Percentiles rank a stretch among this genome's conserved stretches.
phyloP scores from a whole-genome alignment of 1,284 basidiomycete species.

The Boletellus deceptivus region DNA sequence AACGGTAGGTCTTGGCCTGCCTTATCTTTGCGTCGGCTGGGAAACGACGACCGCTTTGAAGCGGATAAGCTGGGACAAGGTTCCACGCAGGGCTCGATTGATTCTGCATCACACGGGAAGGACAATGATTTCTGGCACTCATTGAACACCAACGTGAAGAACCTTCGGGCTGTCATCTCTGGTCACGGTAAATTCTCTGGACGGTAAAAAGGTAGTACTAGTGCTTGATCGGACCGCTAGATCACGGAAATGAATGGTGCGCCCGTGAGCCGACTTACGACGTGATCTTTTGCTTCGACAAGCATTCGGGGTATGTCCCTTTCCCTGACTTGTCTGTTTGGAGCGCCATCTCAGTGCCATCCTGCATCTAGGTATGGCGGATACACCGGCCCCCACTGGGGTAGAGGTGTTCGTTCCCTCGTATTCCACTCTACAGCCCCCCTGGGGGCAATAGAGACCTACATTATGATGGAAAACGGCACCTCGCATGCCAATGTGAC shows the following conservation, averaged over 20 bases:
- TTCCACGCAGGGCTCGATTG: constrained; percentile 54
- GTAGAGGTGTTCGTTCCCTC: constrained; percentile 62
- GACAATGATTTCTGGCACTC: constrained; percentile 63
- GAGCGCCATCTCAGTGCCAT: not conserved
- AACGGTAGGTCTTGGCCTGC: constrained; percentile 44
- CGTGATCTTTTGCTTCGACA: constrained; percentile 69
- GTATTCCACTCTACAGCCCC: constrained; percentile 51
- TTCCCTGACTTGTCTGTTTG: not conserved
- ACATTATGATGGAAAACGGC: constrained; percentile 59
- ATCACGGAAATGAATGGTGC: constrained; percentile 75
- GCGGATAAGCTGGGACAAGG: constrained; percentile 55
- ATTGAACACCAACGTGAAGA: constrained; percentile 56
- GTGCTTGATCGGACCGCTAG: constrained; percentile 35
- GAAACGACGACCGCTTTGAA: constrained; percentile 22
- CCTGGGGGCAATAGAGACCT: constrained; percentile 49
- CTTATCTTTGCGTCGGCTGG: not conserved
- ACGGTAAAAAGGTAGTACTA: not conserved
- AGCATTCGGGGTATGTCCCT: constrained; percentile 61
- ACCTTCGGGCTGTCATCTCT: constrained; percentile 62
- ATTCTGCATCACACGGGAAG: constrained; percentile 38
- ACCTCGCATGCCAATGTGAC: constrained; percentile 39
- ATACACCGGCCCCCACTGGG: constrained; percentile 54
- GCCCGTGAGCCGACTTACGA: constrained; percentile 56
- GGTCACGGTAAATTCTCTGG: constrained; percentile 50
- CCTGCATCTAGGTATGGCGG: constrained; percentile 54